Evolutionary conservation across 495 filamentous ascomycete genomes (phyloP).

Genomic region (Trypethelium eluteriae): DNA sequence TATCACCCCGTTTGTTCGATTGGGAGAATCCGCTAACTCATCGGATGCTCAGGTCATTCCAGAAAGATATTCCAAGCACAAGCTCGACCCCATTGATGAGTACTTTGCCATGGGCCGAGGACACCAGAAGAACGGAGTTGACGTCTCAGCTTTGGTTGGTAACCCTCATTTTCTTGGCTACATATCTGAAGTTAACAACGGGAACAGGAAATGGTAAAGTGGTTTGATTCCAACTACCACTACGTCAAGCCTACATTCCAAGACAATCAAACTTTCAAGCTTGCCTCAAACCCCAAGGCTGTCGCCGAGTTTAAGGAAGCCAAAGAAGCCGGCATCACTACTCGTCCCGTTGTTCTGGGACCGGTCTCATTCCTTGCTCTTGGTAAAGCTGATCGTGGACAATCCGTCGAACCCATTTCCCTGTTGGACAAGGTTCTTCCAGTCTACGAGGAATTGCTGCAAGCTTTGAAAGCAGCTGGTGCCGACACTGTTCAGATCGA

Average conservation of each 20-base stretch:
- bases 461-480: constrained; percentile 88
- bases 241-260: constrained; percentile 98
- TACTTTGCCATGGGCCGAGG: constrained; percentile 99
- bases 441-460: constrained; percentile 82
- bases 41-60: constrained; percentile 58
- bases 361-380: constrained; percentile 94
- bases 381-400: constrained; percentile 92
- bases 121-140: constrained; percentile 84
- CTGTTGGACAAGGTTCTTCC: constrained; percentile 86
- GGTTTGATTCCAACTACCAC: constrained; percentile 99
- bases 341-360: constrained; percentile 88
- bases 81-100: constrained; percentile 80
- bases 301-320: constrained; percentile 91
- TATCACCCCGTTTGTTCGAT: background rate
- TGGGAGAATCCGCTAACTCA: constrained; percentile 7
- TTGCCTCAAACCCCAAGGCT: constrained; percentile 79
- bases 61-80: constrained; percentile 79
- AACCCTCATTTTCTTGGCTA: background rate
- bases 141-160: constrained; percentile 71
- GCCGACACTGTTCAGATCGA: constrained; percentile 95
- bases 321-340: constrained; percentile 87
- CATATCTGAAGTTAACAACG: background rate
- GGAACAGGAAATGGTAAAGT: constrained; percentile 92
- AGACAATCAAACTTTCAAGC: constrained; percentile 91
- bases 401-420: constrained; percentile 82